Conservation (phyloP, 305 asterid genomes). For the Fraxinus paxiana region DNA sequence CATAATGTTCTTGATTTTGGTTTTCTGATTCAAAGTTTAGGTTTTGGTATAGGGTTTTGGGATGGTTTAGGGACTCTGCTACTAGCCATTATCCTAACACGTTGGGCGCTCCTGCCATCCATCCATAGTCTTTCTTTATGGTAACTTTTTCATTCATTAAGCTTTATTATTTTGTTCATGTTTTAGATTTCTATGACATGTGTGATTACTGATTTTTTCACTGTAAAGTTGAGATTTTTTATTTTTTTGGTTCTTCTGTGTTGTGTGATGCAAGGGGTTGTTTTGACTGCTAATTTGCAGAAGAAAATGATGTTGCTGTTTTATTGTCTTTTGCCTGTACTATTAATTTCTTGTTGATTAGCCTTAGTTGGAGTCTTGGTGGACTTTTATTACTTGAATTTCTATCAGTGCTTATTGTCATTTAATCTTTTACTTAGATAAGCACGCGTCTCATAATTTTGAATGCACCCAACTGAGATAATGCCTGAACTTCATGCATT, state of each 20-base stretch:
- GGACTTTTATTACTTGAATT: background rate
- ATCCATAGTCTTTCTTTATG: background rate
- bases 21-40: background rate
- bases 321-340: background rate
- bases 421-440: background rate
- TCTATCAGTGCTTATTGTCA: background rate
- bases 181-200: background rate
- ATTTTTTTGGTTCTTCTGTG: background rate
- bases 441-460: background rate
- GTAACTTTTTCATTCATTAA: background rate
- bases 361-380: background rate
- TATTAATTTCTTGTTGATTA: background rate
- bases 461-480: background rate
- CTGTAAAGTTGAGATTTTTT: background rate
- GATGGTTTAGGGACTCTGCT: background rate
- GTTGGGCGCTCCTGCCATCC: background rate
- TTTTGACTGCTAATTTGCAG: background rate
- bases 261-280: background rate
- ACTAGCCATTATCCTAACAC: background rate
- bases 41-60: background rate
- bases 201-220: background rate
- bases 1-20: background rate
- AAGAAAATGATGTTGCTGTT: background rate
- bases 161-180: background rate
- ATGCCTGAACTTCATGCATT: background rate